Evolutionary conservation across 805 yeast genomes (phyloP).

Genomic region (Starmerella vaccinii): DNA sequence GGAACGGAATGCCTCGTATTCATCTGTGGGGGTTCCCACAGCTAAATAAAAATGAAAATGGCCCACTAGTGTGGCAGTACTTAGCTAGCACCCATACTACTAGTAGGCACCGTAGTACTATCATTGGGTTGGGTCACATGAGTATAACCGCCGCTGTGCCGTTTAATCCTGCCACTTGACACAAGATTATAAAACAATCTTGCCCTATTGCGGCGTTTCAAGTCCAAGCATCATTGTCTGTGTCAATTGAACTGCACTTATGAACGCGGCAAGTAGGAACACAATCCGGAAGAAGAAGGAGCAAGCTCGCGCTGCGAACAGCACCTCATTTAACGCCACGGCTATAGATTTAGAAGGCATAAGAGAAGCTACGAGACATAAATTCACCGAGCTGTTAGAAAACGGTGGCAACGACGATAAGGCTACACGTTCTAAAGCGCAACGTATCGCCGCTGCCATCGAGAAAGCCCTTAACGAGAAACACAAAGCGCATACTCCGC

Average conservation of each 20-base stretch:
- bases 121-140: too few relatives aligned
- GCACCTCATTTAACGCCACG: not conserved
- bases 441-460: constrained; percentile 22
- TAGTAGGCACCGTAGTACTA: too few relatives aligned
- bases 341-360: constrained; percentile 12
- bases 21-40: too few relatives aligned
- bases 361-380: constrained; percentile 18
- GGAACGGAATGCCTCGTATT: too few relatives aligned
- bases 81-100: too few relatives aligned
- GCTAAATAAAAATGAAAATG: too few relatives aligned
- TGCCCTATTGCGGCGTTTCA: too few relatives aligned
- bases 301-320: constrained; percentile 12
- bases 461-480: constrained; percentile 24
- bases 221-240: too few relatives aligned
- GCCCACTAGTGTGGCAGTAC: too few relatives aligned
- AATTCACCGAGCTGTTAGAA: constrained; percentile 15
- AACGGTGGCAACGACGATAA: not conserved
- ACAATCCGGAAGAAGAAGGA: constrained; percentile 3
- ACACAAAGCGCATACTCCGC: constrained; percentile 19
- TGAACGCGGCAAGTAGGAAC: constrained; percentile 9
- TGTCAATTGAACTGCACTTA: not conserved
- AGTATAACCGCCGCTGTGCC: too few relatives aligned
- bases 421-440: not conserved
- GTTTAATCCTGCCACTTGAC: too few relatives aligned
- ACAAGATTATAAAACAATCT: too few relatives aligned